Percentiles rank a stretch among this genome's conserved stretches.
Evolutionary conservation across 1,284 basidiomycete species (phyloP).

Genomic region (Trametes sp.): DNA sequence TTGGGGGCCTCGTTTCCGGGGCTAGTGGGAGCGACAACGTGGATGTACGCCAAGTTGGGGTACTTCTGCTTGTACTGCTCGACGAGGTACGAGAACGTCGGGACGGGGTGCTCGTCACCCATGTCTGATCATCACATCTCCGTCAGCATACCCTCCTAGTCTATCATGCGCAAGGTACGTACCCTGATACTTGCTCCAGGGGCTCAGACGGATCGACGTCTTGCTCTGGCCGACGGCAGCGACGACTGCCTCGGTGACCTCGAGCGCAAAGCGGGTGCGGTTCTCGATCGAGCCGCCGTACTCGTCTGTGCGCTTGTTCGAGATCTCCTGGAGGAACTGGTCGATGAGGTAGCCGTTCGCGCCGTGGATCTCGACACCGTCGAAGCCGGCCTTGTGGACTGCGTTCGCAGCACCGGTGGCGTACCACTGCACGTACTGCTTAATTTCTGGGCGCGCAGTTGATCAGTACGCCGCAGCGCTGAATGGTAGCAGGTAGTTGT

Average conservation of each 20-base stretch:
- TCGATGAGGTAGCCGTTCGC: conserved; percentile 51
- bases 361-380: conserved; percentile 47
- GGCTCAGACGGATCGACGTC: conserved; percentile 61
- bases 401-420: conserved; percentile 51
- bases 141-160: neutral
- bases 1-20: conserved; percentile 30
- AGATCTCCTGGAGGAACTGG: conserved; percentile 51
- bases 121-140: conserved; percentile 40
- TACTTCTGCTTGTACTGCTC: conserved; percentile 45
- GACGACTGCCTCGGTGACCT: conserved; percentile 54
- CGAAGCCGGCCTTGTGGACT: conserved; percentile 55
- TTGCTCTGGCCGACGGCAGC: conserved; percentile 47
- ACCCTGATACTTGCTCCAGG: conserved; percentile 56
- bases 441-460: conserved; percentile 43
- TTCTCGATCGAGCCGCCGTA: conserved; percentile 68
- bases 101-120: conserved; percentile 56
- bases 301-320: conserved; percentile 63
- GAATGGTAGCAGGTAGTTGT: neutral
- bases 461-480: neutral
- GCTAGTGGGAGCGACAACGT: conserved; percentile 52
- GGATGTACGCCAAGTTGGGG: conserved; percentile 64
- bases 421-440: conserved; percentile 50
- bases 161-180: neutral
- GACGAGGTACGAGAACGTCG: conserved; percentile 50
- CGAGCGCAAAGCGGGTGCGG: conserved; percentile 56